phyloP scores from a whole-genome alignment of 176 grass and related monocot genomes.

The Cocos nucifera region DNA sequence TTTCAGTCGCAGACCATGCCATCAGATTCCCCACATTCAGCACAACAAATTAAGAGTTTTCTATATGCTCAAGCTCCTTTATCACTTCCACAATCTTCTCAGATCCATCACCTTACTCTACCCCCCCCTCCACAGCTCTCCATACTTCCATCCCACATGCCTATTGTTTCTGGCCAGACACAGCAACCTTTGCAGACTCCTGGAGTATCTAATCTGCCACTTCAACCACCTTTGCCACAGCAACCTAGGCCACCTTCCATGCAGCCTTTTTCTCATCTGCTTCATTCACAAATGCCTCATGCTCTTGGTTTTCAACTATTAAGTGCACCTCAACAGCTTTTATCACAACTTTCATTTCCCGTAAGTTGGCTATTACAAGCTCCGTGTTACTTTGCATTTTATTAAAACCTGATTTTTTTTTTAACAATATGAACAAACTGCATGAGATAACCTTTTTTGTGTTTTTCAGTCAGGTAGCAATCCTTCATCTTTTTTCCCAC shows the following conservation, averaged over 20 bases:
- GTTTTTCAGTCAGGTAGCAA: conserved; percentile 43
- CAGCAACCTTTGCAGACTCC: conserved; percentile 61
- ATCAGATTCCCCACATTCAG: conserved; percentile 28
- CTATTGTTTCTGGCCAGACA: conserved; percentile 33
- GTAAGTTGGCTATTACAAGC: conserved; percentile 19
- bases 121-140: conserved; percentile 48
- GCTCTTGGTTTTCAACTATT: conserved; percentile 34
- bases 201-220: conserved; percentile 65
- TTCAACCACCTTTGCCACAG: conserved; percentile 67
- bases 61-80: conserved; percentile 30
- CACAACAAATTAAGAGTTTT: conserved; percentile 48
- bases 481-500: conserved; percentile 59
- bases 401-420: no score
- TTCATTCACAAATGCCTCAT: conserved; percentile 45
- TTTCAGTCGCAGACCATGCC: conserved; percentile 25
- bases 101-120: conserved; percentile 39
- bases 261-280: conserved; percentile 50
- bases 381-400: no score
- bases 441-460: no score
- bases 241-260: conserved; percentile 58
- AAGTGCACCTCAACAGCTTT: conserved; percentile 56
- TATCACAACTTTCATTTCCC: conserved; percentile 49
- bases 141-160: conserved; percentile 46
- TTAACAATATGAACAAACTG: no score
- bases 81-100: conserved; percentile 44